These are phyloP conservation scores for Sugiyamaella xylanicola DNA, from an alignment of 1,139 yeast species.

Conservation along the genomic window DNA sequence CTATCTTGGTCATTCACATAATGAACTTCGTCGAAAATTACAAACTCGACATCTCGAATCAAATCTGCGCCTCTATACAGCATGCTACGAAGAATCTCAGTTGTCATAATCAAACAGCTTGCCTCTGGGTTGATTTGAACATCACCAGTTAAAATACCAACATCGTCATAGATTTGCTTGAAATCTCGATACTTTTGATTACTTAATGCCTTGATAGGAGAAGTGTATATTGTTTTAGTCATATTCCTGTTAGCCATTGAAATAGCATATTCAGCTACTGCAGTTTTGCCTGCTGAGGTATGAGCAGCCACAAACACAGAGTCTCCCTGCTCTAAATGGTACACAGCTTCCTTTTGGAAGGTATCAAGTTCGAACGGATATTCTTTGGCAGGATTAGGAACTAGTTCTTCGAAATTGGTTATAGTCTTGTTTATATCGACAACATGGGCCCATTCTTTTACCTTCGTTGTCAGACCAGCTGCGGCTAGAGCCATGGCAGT, in stretches of 20 bases:
- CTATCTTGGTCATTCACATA: slow-evolving; percentile 95
- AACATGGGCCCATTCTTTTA: slow-evolving; percentile 89
- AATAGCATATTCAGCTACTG: slow-evolving; percentile 91
- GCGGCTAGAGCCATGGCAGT: slow-evolving; percentile 35
- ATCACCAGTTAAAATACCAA: slow-evolving; percentile 96
- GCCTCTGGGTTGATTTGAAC: slow-evolving; percentile 98
- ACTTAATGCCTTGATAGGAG: slow-evolving; percentile 90
- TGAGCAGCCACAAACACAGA: slow-evolving; percentile 99
- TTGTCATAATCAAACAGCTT: slow-evolving; percentile 94
- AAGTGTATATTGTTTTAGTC: slow-evolving; percentile 90
- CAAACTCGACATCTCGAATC: slow-evolving; percentile 96
- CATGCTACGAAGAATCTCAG: slow-evolving; percentile 94
- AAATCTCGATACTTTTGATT: slow-evolving; percentile 94
- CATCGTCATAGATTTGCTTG: slow-evolving; percentile 83
- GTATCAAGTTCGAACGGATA: slow-evolving; percentile 95
- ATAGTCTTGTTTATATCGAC: slow-evolving; percentile 84
- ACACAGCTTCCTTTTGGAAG: slow-evolving; percentile 95
- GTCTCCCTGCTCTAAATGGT: slow-evolving; percentile 94
- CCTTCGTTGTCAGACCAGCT: slow-evolving; percentile 41
- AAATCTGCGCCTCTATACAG: slow-evolving; percentile 94
- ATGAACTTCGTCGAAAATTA: slow-evolving; percentile 96
- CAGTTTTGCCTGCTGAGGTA: slow-evolving; percentile 92
- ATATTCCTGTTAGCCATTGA: slow-evolving; percentile 89
- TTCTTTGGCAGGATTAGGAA: slow-evolving; percentile 88
- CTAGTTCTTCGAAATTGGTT: slow-evolving; percentile 80